Percentiles rank a stretch among this genome's conserved stretches.
Evolutionary conservation across 495 filamentous ascomycete species (phyloP).

Genomic region (Neurospora cerealis): DNA sequence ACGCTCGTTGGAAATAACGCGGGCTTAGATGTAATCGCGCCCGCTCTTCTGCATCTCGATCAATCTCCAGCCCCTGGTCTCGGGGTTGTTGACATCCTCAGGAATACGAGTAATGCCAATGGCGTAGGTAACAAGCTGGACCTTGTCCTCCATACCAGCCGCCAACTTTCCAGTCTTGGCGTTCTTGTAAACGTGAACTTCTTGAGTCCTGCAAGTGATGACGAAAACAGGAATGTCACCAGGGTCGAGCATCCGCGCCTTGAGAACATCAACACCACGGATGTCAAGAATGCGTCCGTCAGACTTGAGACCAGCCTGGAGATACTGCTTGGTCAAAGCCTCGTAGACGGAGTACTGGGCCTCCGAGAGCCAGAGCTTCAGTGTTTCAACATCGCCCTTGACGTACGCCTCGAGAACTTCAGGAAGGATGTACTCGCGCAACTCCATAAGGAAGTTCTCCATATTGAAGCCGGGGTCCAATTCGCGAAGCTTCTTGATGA

Average conservation of each 20-base stretch:
- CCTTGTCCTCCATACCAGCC: slow-evolving; percentile 98
- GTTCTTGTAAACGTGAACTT: slow-evolving; percentile 93
- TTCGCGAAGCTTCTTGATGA: slow-evolving; percentile 94
- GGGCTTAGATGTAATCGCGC: slow-evolving; percentile 58
- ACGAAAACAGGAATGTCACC: slow-evolving; percentile 97
- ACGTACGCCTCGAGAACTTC: slow-evolving; percentile 98
- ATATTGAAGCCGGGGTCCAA: slow-evolving; percentile 95
- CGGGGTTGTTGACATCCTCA: slow-evolving; percentile 93
- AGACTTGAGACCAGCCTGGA: slow-evolving; percentile 80
- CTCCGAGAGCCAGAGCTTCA: slow-evolving; percentile 90
- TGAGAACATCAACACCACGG: slow-evolving; percentile 80
- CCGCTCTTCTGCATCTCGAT: slow-evolving; percentile 98
- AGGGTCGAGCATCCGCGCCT: slow-evolving; percentile 86
- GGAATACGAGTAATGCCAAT: slow-evolving; percentile 89
- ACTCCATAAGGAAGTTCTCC: slow-evolving; percentile 84
- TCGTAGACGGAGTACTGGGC: slow-evolving; percentile 92
- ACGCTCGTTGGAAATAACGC: background rate
- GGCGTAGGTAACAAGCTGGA: slow-evolving; percentile 94
- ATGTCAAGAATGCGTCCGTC: slow-evolving; percentile 94
- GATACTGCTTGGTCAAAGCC: slow-evolving; percentile 89
- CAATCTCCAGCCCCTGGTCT: slow-evolving; percentile 91
- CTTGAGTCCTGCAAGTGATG: slow-evolving; percentile 91
- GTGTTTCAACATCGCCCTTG: slow-evolving; percentile 82
- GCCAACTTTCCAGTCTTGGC: slow-evolving; percentile 79
- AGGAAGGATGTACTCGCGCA: slow-evolving; percentile 95